Base-by-base conservation (phyloP, 345 rosid genomes). In the Barbarea vulgaris region DNA sequence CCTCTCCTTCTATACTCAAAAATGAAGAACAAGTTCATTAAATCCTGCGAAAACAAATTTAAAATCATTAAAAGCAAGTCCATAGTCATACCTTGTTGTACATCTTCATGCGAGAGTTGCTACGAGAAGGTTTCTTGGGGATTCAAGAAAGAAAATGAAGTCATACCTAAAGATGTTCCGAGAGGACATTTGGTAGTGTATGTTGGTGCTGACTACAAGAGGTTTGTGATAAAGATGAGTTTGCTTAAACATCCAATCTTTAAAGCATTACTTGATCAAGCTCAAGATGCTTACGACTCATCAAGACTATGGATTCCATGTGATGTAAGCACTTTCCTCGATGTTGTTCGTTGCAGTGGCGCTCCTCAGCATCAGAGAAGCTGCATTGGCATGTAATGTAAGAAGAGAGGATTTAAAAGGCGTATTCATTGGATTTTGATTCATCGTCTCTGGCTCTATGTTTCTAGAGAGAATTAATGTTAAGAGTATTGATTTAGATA, bases 171-270 rank as follows among this genome's bases (percentile, higher is more conserved):
- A 74, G 97, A 93, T 76, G 93, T 93, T 10, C 97, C 98, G 0
- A 93, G 85, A 72, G 97, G 97, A 54, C 96, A 91, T 77, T 79
- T 89, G 15, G 96, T 81, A 9, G 96, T 93, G 4, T 91, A 93
- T 55, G 94, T 89, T 5, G 98, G 98, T 1, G 91, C 86, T 28
- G 72, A 86, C 14, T 59, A 53, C 78, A 89, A 84, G 82, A 80
- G 96, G 77, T 89, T 82, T 72, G 94, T 93, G 66, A 89, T 91
- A 74, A 89, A 88, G 76, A 71, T 85, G 57, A 77, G 60, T 61
- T 83, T 91, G 68, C 96, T 93, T 70, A 75, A 83, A 47, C 91
- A 91, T 65, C 98, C 97, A 14, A 84, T 89, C 57, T 89, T 93
- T 83, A 82, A 70, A 81, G 91, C 91, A 30, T 79, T 91, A 86